Evolutionary conservation across 805 yeast genomes (phyloP), one percentile per base, ranked within the genome.

Genomic region (Yarrowia sp.): DNA sequence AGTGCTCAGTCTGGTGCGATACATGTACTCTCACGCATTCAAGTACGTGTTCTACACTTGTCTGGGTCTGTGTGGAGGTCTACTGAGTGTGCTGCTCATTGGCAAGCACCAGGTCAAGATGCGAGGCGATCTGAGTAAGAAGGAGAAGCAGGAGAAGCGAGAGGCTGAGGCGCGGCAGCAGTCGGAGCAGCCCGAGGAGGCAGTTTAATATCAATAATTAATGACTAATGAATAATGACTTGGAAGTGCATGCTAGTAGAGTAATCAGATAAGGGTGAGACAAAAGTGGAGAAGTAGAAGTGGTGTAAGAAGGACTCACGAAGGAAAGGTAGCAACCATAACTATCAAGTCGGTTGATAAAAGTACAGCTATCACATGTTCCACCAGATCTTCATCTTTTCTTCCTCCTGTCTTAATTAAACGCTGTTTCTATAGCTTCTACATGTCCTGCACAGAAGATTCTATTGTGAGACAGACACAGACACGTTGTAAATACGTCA

Each of bases 101-200:
- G 67, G 67, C 11, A 63, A 63, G 56, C 67, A 63, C 38, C 56
- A 63, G 67, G 67, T 63, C 16, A 63, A 63, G 26, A 63, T 63
- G 67, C 19, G 67, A 63, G 67, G 67, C 19, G 67, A 63, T 63
- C n/a, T 38, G 38, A 40, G 67, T 7, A 63, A 63, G 48, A 46
- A 63, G 40, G 56, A 46, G 4, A 59, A 59, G 65, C 12, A 36
- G 42, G 52, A 43, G 8, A 32, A 45, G 42, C 14, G 19, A 16
- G 41, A 59, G 26, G 48, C 19, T 9, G 63, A 41, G 46, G 40
- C 38, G 11, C 38, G 26, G n/a, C 26, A 35, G 19, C 19, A 4
- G 45, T 16, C 32, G 26, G 45, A 19, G 36, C 35, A 53, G 59
- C 40, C 53, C 3, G 35, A 40, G 9, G 8, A 53, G 32, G 12